phyloP scores from a whole-genome alignment of 768 basidiomycete genomes.

The Tricholomella constricta region DNA sequence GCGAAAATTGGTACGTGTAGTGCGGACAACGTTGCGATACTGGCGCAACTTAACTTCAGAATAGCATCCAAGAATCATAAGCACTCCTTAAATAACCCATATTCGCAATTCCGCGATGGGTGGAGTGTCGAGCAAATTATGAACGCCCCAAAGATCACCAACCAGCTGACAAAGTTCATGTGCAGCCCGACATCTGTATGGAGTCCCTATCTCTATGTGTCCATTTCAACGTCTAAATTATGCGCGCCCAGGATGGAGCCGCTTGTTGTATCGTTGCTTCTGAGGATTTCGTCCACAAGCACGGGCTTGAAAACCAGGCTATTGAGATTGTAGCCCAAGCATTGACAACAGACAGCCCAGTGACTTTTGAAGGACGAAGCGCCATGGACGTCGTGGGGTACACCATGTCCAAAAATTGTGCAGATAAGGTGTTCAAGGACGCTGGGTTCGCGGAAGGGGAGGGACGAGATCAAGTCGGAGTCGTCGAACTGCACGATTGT shows the following conservation, averaged over 20 bases:
- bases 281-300: conserved; percentile 72
- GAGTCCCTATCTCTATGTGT: conserved; percentile 14
- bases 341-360: conserved; percentile 65
- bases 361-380: conserved; percentile 65
- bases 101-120: conserved; percentile 81
- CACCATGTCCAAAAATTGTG: conserved; percentile 68
- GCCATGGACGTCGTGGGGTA: conserved; percentile 86
- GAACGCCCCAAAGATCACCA: conserved; percentile 65
- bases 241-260: conserved; percentile 59
- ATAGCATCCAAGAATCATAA: conserved; percentile 82
- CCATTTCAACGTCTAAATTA: not conserved
- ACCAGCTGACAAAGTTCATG: conserved; percentile 80
- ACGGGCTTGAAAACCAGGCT: conserved; percentile 81
- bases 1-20: conserved; percentile 69
- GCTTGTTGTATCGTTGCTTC: conserved; percentile 79
- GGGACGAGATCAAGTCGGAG: conserved; percentile 76
- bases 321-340: conserved; percentile 76
- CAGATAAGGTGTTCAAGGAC: conserved; percentile 68
- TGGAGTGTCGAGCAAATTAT: conserved; percentile 76
- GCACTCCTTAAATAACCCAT: conserved; percentile 82
- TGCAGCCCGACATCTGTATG: conserved; percentile 80
- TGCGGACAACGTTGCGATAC: not conserved
- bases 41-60: not conserved
- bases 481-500: conserved; percentile 86
- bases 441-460: conserved; percentile 68